A percentile compares a stretch with the other conserved stretches of the same genome.
These are phyloP conservation scores for Penicillium sp. DNA, from an alignment of 2,329 filamentous ascomycete genomes.

Conservation along the genomic window DNA sequence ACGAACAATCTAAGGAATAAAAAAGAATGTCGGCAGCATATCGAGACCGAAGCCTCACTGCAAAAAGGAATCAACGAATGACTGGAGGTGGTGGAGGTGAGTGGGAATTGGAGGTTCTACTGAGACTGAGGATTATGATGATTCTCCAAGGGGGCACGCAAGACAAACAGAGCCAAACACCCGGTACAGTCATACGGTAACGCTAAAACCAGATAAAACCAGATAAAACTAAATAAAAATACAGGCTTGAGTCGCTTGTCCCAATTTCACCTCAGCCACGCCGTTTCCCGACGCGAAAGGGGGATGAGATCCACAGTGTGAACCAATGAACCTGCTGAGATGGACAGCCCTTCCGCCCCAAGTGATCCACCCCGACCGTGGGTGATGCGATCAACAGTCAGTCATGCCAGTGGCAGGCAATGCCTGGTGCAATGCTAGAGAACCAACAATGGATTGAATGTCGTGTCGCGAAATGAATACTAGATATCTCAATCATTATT, in stretches of 20 bases:
- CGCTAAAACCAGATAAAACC: background rate
- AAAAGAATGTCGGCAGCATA: constrained; percentile 29
- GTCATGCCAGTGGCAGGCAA: constrained; percentile 9
- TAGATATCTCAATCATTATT: background rate
- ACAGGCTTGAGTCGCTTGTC: constrained; percentile 14
- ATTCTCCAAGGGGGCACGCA: background rate
- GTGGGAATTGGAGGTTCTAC: background rate
- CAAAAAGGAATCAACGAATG: constrained; percentile 38
- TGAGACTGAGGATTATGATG: background rate
- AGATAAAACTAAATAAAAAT: constrained; percentile 15
- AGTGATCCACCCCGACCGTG: constrained; percentile 10
- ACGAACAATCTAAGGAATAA: constrained; percentile 23
- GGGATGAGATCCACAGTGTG: background rate
- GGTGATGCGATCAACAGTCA: constrained; percentile 9
- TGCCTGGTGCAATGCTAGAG: background rate
- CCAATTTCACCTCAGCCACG: constrained; percentile 10
- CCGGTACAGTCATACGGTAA: background rate
- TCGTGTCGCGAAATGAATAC: background rate
- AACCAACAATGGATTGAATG: background rate
- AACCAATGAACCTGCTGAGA: background rate
- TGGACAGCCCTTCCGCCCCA: constrained; percentile 14
- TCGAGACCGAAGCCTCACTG: constrained; percentile 27
- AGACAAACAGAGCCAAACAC: constrained; percentile 6
- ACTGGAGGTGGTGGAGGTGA: constrained; percentile 26
- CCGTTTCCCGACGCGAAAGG: constrained; percentile 18